These are phyloP conservation scores for Starmerella bacillaris DNA, from an alignment of 805 yeast species.

Conservation along the genomic window DNA sequence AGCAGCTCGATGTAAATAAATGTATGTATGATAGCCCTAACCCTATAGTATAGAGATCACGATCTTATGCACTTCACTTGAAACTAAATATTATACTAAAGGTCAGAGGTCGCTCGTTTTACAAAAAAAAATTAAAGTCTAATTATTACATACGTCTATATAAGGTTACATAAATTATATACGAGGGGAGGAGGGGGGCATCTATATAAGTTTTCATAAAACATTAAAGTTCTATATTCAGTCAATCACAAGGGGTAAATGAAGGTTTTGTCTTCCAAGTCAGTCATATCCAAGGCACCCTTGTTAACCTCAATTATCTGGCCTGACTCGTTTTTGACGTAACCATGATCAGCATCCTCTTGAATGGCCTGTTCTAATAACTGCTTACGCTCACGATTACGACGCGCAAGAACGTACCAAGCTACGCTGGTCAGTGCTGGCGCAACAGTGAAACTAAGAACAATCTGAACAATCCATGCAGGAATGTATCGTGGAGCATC, in stretches of 20 bases:
- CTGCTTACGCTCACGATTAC: slow-evolving; percentile 26
- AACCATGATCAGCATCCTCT: slow-evolving; percentile 1
- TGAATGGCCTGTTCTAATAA: slow-evolving; percentile 19
- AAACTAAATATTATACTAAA: too few relatives aligned
- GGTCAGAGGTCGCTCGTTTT: too few relatives aligned
- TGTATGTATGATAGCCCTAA: too few relatives aligned
- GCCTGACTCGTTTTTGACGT: slow-evolving; percentile 21
- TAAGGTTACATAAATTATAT: too few relatives aligned
- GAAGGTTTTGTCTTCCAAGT: slow-evolving; percentile 33
- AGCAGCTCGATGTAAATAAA: too few relatives aligned
- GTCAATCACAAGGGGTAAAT: slow-evolving; percentile 30
- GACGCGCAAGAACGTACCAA: slow-evolving; percentile 28
- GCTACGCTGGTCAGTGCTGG: slow-evolving; percentile 30
- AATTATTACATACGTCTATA: too few relatives aligned
- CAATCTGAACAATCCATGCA: slow-evolving; percentile 35
- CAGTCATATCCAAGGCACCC: slow-evolving; percentile 37
- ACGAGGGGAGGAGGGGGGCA: too few relatives aligned
- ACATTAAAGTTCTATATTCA: too few relatives aligned
- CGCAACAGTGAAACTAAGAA: slow-evolving; percentile 27
- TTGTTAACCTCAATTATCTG: slow-evolving; percentile 23
- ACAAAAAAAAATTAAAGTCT: too few relatives aligned
- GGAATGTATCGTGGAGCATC: slow-evolving; percentile 31
- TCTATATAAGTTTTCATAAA: too few relatives aligned
- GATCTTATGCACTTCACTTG: too few relatives aligned
- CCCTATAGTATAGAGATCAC: too few relatives aligned